Conservation (phyloP, 2,329 filamentous ascomycete genomes). For the Epichloe baconii region DNA sequence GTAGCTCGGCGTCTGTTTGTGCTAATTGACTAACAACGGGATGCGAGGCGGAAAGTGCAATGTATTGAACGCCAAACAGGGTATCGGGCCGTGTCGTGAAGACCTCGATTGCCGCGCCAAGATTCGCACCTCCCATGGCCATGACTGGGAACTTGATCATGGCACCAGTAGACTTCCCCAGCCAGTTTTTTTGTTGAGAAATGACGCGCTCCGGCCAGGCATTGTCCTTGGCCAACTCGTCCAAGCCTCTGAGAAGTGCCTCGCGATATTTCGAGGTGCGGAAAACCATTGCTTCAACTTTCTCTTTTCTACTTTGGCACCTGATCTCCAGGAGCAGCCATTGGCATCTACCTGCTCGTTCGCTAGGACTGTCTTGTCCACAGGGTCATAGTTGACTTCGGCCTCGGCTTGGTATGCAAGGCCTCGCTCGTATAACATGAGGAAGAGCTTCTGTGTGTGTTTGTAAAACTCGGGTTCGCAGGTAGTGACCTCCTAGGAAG, state of each 20-base stretch:
- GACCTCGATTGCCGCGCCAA: slow-evolving; percentile 46
- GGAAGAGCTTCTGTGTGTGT: slow-evolving; percentile 76
- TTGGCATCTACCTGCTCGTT: slow-evolving; percentile 89
- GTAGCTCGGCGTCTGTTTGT: slow-evolving; percentile 44
- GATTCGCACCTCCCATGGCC: slow-evolving; percentile 25
- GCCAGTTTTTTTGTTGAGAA: slow-evolving; percentile 77
- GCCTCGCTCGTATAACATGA: slow-evolving; percentile 59
- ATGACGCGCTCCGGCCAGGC: slow-evolving; percentile 76
- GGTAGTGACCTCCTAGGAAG: slow-evolving; percentile 62
- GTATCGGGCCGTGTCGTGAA: slow-evolving; percentile 82
- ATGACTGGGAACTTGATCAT: slow-evolving; percentile 56
- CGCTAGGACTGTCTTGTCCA: slow-evolving; percentile 79
- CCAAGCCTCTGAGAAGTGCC: slow-evolving; percentile 56
- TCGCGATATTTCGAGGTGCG: slow-evolving; percentile 71
- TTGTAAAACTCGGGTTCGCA: slow-evolving; percentile 80
- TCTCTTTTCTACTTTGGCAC: slow-evolving; percentile 68
- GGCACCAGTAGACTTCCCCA: slow-evolving; percentile 61
- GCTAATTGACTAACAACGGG: slow-evolving; percentile 52
- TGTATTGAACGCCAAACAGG: slow-evolving; percentile 73
- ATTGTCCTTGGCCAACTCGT: slow-evolving; percentile 46
- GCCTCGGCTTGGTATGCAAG: slow-evolving; percentile 75
- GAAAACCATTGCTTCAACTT: slow-evolving; percentile 83
- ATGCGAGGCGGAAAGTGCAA: slow-evolving; percentile 65
- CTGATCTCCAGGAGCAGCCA: slow-evolving; percentile 76
- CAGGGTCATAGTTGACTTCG: slow-evolving; percentile 79